Conservation (phyloP, 2,329 filamentous ascomycete genomes). For the Hypoxylon sp. region DNA sequence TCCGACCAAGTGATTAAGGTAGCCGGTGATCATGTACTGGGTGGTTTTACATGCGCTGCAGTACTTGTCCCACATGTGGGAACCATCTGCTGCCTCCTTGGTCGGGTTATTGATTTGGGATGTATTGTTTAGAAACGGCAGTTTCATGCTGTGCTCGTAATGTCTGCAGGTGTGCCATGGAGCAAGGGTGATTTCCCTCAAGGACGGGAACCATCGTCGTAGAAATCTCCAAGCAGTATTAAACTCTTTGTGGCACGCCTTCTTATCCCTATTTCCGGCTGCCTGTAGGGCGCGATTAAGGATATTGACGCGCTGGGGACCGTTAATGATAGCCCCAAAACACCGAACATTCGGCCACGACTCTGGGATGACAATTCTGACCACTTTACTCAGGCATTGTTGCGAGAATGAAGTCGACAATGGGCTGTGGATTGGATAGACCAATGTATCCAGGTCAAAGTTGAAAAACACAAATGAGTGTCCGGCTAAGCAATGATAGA, state of each 20-base stretch:
- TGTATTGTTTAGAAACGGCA: too few species aligned
- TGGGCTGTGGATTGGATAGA: slow-evolving; percentile 17
- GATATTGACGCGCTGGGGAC: not conserved
- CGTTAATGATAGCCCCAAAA: not conserved
- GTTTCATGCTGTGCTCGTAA: too few species aligned
- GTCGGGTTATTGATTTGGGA: too few species aligned
- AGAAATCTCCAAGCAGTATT: slow-evolving; percentile 21
- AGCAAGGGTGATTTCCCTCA: slow-evolving; percentile 26
- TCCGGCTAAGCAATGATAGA: not conserved
- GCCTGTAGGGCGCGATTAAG: not conserved
- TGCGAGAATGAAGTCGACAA: slow-evolving; percentile 15
- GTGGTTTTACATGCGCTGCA: too few species aligned
- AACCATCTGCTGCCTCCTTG: too few species aligned
- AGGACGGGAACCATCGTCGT: slow-evolving; percentile 18
- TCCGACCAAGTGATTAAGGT: slow-evolving; percentile 7
- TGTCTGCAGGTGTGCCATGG: slow-evolving; percentile 12
- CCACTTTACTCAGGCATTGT: slow-evolving; percentile 4
- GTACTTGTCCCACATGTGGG: not conserved
- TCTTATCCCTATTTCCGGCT: not conserved
- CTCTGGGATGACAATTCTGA: slow-evolving; percentile 18
- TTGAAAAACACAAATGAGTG: slow-evolving; percentile 15
- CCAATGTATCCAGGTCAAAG: slow-evolving; percentile 19
- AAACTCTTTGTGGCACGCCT: slow-evolving; percentile 14
- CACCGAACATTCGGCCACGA: not conserved
- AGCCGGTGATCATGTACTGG: too few species aligned